Conservation (phyloP, 257 asterid genomes). For the Gentiana dahurica region DNA sequence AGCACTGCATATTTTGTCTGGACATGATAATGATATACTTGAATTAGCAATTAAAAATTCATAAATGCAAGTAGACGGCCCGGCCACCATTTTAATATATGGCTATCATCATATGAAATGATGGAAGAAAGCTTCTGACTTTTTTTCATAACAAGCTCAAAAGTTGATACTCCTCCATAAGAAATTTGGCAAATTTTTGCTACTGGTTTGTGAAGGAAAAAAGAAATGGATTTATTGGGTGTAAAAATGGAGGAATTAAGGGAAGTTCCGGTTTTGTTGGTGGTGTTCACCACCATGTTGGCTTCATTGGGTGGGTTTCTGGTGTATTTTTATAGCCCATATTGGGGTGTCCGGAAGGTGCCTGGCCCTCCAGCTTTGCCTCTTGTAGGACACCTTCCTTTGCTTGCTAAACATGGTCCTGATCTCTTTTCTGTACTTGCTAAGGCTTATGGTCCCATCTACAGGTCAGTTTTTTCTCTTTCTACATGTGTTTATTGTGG, state of each 20-base stretch:
- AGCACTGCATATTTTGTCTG: no score
- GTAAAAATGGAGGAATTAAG: constrained; percentile 6
- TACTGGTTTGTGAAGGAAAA: neutral
- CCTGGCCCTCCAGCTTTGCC: constrained; percentile 93
- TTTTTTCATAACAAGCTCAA: neutral
- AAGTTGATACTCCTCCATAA: neutral
- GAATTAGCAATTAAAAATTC: no score
- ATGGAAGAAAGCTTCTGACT: no score
- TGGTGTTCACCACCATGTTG: constrained; percentile 19
- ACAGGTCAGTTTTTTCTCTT: constrained; percentile 42
- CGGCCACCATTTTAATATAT: no score
- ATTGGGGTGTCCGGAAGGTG: constrained; percentile 70
- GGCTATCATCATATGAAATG: neutral
- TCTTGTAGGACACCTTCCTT: constrained; percentile 76
- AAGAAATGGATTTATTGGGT: constrained; percentile 29
- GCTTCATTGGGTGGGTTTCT: constrained; percentile 30
- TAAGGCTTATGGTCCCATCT: constrained; percentile 69
- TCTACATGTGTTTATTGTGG: neutral
- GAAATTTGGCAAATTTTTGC: neutral
- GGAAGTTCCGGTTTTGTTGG: constrained; percentile 15
- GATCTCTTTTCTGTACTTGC: constrained; percentile 75
- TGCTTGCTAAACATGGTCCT: constrained; percentile 90
- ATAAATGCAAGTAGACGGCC: no score
- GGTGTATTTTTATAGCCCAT: constrained; percentile 60
- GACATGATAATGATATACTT: no score